phyloP scores from a whole-genome alignment of 2,329 filamentous ascomycete species.

The Apiospora saccharicola region DNA sequence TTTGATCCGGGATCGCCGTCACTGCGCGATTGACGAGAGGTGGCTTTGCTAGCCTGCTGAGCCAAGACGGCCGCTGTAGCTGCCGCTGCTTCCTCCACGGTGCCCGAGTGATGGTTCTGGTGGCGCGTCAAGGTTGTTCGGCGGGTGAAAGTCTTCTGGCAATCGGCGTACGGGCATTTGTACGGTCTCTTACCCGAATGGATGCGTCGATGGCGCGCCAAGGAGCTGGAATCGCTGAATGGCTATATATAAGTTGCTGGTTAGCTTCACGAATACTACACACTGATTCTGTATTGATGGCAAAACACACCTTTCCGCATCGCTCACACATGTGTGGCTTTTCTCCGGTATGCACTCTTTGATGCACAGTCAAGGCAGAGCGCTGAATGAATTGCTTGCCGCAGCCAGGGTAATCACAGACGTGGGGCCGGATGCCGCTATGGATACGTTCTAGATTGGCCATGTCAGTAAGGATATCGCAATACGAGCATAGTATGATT shows the following conservation, averaged over 20 bases:
- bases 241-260: slow-evolving; percentile 62
- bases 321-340: slow-evolving; percentile 98
- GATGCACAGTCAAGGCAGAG: slow-evolving; percentile 93
- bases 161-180: slow-evolving; percentile 96
- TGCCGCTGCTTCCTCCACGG: slow-evolving; percentile 89
- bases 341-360: slow-evolving; percentile 94
- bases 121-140: slow-evolving; percentile 94
- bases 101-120: slow-evolving; percentile 94
- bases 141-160: slow-evolving; percentile 97
- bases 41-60: slow-evolving; percentile 34
- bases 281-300: not conserved
- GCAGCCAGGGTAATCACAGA: slow-evolving; percentile 87
- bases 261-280: slow-evolving; percentile 28
- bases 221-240: slow-evolving; percentile 94
- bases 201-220: slow-evolving; percentile 91
- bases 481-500: no score
- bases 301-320: slow-evolving; percentile 82
- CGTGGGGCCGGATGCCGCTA: slow-evolving; percentile 87
- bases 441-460: slow-evolving; percentile 83
- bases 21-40: slow-evolving; percentile 61
- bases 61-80: slow-evolving; percentile 88
- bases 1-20: slow-evolving; percentile 76
- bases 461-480: not conserved
- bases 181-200: slow-evolving; percentile 96
- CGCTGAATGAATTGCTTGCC: slow-evolving; percentile 98